Percentiles rank a stretch among this genome's conserved stretches.
Conservation (phyloP, 164 flowering plant species). For the Umbilicus rupestris region DNA sequence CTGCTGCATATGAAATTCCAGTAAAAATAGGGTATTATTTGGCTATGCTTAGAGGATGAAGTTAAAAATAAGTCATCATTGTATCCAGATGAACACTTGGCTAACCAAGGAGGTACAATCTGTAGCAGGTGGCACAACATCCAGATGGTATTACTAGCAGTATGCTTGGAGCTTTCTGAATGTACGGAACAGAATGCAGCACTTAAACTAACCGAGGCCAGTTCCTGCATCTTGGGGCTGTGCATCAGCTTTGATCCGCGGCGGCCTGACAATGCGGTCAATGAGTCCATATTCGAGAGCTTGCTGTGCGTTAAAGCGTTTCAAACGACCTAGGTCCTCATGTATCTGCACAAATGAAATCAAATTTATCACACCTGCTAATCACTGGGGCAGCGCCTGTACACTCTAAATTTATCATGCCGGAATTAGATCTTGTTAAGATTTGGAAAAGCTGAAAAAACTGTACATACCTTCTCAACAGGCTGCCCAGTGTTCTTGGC, state of each 20-base stretch:
- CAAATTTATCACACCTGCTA: neutral
- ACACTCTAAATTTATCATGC: neutral
- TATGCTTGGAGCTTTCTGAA: neutral
- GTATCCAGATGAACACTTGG: too few relatives aligned
- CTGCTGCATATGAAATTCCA: too few relatives aligned
- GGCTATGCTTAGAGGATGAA: too few relatives aligned
- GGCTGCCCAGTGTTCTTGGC: conserved; percentile 81
- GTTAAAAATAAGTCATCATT: too few relatives aligned
- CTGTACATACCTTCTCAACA: conserved; percentile 50
- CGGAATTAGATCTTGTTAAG: neutral
- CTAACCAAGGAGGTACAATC: too few relatives aligned
- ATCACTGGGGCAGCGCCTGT: too few relatives aligned
- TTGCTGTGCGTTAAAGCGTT: conserved; percentile 56
- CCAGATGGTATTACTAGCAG: too few relatives aligned
- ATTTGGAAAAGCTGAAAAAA: neutral
- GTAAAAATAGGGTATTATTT: too few relatives aligned
- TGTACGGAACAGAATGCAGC: neutral
- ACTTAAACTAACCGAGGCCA: conserved; percentile 36
- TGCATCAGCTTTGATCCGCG: conserved; percentile 44
- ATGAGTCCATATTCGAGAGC: conserved; percentile 88
- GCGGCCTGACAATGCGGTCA: conserved; percentile 68
- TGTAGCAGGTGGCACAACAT: too few relatives aligned
- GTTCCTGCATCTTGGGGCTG: conserved; percentile 34
- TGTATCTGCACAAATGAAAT: conserved; percentile 35
- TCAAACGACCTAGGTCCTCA: conserved; percentile 53